A percentile compares a stretch with the other conserved stretches of the same genome.
Conservation (phyloP, 345 rosid genomes). For the Gossypium sturtianum region DNA sequence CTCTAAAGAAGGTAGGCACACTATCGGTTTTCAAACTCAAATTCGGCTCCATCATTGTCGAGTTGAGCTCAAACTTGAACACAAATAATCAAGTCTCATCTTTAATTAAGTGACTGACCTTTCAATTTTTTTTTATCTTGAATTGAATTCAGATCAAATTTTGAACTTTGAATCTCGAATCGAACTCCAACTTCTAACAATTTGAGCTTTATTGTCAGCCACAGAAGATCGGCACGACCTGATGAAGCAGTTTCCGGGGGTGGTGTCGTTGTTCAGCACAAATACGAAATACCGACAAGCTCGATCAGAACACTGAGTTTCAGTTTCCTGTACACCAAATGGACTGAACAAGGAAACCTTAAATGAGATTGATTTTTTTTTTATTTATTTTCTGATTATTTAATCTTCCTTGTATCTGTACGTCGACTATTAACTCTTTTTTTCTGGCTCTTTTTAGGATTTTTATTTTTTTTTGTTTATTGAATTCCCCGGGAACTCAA, state of each 20-base stretch:
- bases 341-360: not conserved
- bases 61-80: not conserved
- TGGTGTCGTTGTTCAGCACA: not conserved
- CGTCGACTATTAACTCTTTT: not conserved
- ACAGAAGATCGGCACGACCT: not conserved
- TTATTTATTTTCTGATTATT: not conserved
- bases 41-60: not conserved
- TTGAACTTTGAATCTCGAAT: not conserved
- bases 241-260: not conserved
- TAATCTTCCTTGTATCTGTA: not conserved
- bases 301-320: not conserved
- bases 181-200: not conserved
- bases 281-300: not conserved
- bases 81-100: too few relatives aligned
- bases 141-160: not conserved
- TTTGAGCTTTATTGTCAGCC: not conserved
- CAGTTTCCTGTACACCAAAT: not conserved
- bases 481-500: not conserved
- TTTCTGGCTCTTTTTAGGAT: not conserved
- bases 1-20: slow-evolving; percentile 58
- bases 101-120: too few relatives aligned
- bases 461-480: not conserved
- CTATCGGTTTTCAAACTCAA: too few relatives aligned
- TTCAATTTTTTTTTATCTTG: not conserved
- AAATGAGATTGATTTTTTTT: not conserved